Conservation (phyloP, 1,284 basidiomycete species). For the Lignosus rhinocerotis region DNA sequence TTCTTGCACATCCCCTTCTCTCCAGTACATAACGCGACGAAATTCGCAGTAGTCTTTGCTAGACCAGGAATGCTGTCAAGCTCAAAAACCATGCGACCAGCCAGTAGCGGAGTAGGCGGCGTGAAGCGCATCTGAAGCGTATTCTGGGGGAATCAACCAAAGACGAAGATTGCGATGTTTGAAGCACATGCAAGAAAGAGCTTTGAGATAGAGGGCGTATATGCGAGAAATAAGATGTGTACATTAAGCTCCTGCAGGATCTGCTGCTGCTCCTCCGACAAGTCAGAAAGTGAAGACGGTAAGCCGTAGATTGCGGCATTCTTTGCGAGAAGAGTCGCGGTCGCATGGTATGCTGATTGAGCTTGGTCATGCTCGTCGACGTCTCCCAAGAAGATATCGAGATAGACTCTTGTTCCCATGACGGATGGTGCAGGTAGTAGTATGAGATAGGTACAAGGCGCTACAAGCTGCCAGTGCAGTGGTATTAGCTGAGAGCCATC, state of each 20-base stretch:
- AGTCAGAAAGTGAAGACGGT: conserved; percentile 36
- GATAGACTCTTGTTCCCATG: conserved; percentile 26
- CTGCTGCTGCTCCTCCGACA: conserved; percentile 43
- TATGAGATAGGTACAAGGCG: too few species aligned
- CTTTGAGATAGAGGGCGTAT: not conserved
- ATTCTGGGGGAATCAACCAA: conserved; percentile 24
- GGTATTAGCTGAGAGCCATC: not conserved
- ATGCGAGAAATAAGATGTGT: conserved; percentile 7
- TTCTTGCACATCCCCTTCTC: conserved; percentile 49
- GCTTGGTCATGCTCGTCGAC: conserved; percentile 32
- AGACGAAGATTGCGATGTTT: not conserved
- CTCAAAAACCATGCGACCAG: conserved; percentile 42
- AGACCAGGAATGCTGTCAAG: conserved; percentile 40
- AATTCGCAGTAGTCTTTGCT: conserved; percentile 48
- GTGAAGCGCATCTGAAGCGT: conserved; percentile 36
- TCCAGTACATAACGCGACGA: conserved; percentile 48
- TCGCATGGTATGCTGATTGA: conserved; percentile 34
- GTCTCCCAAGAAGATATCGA: conserved; percentile 45
- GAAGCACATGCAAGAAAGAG: not conserved
- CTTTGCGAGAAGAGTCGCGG: conserved; percentile 35
- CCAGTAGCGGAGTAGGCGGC: conserved; percentile 36
- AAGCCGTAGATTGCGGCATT: conserved; percentile 43
- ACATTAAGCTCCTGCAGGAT: conserved; percentile 44
- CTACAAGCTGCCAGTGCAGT: too few species aligned
- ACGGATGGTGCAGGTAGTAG: not conserved